Base-by-base conservation (phyloP, 176 grass and related monocot species). In the Aegilops umbellulata region DNA sequence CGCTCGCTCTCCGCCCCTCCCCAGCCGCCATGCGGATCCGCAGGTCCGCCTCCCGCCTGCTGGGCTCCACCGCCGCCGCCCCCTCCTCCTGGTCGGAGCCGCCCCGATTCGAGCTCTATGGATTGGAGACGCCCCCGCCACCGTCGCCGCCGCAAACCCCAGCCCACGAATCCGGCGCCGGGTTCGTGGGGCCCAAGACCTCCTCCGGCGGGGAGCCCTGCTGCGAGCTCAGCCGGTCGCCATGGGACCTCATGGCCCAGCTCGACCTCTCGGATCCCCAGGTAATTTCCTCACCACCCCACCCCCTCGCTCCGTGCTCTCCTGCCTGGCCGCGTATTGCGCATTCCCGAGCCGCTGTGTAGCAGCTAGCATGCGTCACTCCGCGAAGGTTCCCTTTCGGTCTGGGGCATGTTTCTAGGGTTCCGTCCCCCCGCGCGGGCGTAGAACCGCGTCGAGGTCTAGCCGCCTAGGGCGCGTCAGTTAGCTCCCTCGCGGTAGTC, bases 191-290 rank as follows among this genome's bases (percentile, higher is more conserved):
- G 5, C 15, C 20, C 2, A 15, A 61, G 46, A 26, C 84, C 22
- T 32, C 69, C 1, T 46, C 39, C 6, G 1, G 13, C n/a, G n/a
- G 38, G 0, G 62, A 89, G 55, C 23, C 36, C 39, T 88, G 16
- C 53, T 57, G 63, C 26, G 38, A 81, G 83, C 75, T 89, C 34
- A 88, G 31, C 80, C 38, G 51, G 68, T 88, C 83, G 9, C 75
- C 86, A 0, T 93, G 92, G 92, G 88, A 93, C 68, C 79, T 86
- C 14, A 80, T 88, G 49, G 13, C 10, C 16, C 65, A 82, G 22
- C 78, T 83, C 15, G 49, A 81, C 55, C 5, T 85, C 26, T 83
- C 77, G 62, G 68, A 82, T 72, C 78, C 72, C 38, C 25, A 88
- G 79, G 88, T 93, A 71, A 42, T 25, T 12, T 57, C 17, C 0